These are phyloP conservation scores for Punctularia strigosozonata DNA, from an alignment of 768 basidiomycete species.

Conservation along the genomic window DNA sequence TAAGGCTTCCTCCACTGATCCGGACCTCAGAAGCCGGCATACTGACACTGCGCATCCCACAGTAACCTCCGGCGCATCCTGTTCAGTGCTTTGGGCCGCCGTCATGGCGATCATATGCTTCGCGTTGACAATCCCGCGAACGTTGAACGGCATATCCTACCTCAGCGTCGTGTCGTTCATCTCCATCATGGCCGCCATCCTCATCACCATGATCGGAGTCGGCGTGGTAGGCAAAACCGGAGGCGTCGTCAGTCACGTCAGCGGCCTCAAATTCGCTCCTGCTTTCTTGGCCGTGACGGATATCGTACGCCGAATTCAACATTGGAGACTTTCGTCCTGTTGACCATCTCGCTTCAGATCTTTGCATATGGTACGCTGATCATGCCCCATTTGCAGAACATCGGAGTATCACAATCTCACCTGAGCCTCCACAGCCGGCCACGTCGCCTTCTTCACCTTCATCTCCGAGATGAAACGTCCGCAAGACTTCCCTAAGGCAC, in stretches of 20 bases:
- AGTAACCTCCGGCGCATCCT: slow-evolving; percentile 19
- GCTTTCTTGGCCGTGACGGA: slow-evolving; percentile 19
- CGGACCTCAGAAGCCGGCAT: not conserved
- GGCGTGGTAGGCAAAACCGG: slow-evolving; percentile 15
- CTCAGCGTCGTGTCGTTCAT: slow-evolving; percentile 18
- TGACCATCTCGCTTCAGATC: slow-evolving; percentile 8
- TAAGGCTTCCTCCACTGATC: slow-evolving; percentile 4
- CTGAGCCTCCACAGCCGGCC: too few relatives aligned
- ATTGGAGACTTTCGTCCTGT: not conserved
- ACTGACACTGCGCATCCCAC: not conserved
- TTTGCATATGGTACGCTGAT: slow-evolving; percentile 20
- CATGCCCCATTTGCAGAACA: too few relatives aligned
- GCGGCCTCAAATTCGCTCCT: slow-evolving; percentile 12
- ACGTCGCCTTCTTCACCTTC: slow-evolving; percentile 20
- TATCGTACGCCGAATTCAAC: slow-evolving; percentile 10
- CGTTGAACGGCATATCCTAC: slow-evolving; percentile 17
- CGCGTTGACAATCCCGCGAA: slow-evolving; percentile 16
- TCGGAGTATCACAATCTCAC: too few relatives aligned
- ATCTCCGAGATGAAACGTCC: slow-evolving; percentile 20
- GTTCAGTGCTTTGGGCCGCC: slow-evolving; percentile 18
- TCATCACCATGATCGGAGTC: slow-evolving; percentile 21
- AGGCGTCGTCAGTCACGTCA: slow-evolving; percentile 9
- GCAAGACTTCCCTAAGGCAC: slow-evolving; percentile 17
- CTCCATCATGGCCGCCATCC: slow-evolving; percentile 16
- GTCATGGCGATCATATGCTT: slow-evolving; percentile 17